Evolutionary conservation across 805 yeast genomes (phyloP), one percentile per base, ranked within the genome.

Genomic region (Lachancea sp.): DNA sequence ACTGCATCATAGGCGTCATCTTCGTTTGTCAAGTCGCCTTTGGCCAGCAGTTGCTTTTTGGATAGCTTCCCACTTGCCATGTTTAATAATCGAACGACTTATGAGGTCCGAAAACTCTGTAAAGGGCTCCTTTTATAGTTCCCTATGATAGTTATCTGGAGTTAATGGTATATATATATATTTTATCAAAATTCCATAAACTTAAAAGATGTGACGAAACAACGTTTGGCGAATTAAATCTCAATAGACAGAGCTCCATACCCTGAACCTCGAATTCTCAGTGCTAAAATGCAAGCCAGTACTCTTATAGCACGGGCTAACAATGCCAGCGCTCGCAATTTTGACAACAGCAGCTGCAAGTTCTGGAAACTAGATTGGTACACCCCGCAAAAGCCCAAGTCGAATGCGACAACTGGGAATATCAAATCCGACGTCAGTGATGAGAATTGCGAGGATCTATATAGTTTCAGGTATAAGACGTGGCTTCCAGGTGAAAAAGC

Each of bases 1-100:
- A 63, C 49, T 13, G 70, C 66, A 30, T 54, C 53, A 36, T 64
- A 63, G 1, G 70, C 71, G 18, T 56, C 64, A 36, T 64, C 65
- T 48, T 68, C 71, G 19, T 61, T 54, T 2, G 65, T 49, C n/a
- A 63, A 42, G 34, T 51, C 60, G 31, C 32, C 40, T 12, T 43
- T 45, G 11, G 37, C 32, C 18, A n/a, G 23, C 20, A 12, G 19
- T 20, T 36, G 33, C 22, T 36, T 28, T 15, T 36, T 36, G 12
- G 33, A 25, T 9, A 18, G 37, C 21, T 26, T 38, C 8, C 33
- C 12, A 16, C 33, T 25, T 17, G 31, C 31, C 41, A 37, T 36
- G 4, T 12, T 28, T 8, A 15, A 5, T 11, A 18, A 5, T 13
- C 11, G 17, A 13, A 4, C 12, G 4, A 18, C 18, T 28, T 13